Evolutionary conservation across 148 eudicot species (phyloP).

Genomic region (Chenopodium suecicum): DNA sequence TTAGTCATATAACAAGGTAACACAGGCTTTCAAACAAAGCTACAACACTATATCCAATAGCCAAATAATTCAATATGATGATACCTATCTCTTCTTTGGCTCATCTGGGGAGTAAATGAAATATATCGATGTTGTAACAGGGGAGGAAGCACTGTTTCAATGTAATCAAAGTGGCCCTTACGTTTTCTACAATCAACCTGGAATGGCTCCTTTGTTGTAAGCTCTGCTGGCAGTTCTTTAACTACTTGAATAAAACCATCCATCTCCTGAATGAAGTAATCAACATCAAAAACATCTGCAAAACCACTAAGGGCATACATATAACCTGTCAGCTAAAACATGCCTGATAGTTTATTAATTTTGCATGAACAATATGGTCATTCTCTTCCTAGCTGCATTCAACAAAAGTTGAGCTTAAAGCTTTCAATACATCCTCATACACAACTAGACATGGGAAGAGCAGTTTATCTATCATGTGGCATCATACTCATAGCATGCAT

Average conservation of each 20-base stretch:
- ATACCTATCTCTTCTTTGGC: constrained; percentile 97
- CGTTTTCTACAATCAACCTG: constrained; percentile 91
- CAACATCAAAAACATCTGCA: constrained; percentile 97
- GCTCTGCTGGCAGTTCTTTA: constrained; percentile 73
- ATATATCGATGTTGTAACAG: constrained; percentile 82
- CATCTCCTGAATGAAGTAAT: constrained; percentile 75
- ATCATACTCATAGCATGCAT: neutral
- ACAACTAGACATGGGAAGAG: neutral
- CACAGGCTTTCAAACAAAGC: neutral
- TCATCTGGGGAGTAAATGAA: constrained; percentile 94
- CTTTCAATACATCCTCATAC: neutral
- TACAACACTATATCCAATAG: neutral
- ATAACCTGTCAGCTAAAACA: constrained; percentile 18
- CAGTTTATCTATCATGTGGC: neutral
- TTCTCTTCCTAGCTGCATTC: neutral
- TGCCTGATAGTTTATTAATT: neutral
- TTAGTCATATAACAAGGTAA: neutral
- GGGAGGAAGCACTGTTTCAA: constrained; percentile 81
- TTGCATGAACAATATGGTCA: neutral
- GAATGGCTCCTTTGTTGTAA: constrained; percentile 75
- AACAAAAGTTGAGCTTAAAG: neutral
- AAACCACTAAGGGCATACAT: constrained; percentile 64
- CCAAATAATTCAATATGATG: neutral
- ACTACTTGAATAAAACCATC: constrained; percentile 68
- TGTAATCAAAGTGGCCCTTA: constrained; percentile 85